Conservation (phyloP, 2,329 filamentous ascomycete genomes). For the Neobulgaria alba region DNA sequence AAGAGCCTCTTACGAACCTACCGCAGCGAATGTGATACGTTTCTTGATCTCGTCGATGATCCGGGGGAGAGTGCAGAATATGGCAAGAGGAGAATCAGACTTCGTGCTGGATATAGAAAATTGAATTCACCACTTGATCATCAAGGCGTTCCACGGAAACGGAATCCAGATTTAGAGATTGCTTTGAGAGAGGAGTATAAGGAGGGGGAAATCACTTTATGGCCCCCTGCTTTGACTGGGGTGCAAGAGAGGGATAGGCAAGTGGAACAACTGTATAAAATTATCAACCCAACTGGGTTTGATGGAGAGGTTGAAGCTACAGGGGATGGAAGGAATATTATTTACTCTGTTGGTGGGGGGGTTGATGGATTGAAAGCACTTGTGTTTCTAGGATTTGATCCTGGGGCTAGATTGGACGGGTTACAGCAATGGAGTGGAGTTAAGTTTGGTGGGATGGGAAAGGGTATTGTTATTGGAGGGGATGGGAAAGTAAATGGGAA, state of each 20-base stretch:
- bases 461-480: constrained; percentile 19
- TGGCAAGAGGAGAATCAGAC: constrained; percentile 33
- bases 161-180: constrained; percentile 9
- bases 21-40: constrained; percentile 42
- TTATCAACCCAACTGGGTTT: constrained; percentile 34
- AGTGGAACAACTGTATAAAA: constrained; percentile 29
- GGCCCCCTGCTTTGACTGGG: constrained; percentile 28
- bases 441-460: constrained; percentile 13
- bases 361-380: constrained; percentile 27
- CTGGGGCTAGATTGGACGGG: constrained; percentile 29
- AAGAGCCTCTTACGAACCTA: constrained; percentile 49
- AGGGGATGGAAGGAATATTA: constrained; percentile 39
- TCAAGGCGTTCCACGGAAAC: constrained; percentile 10
- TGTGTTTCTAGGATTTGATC: constrained; percentile 37
- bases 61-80: constrained; percentile 30
- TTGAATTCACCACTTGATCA: constrained; percentile 26
- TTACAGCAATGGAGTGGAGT: constrained; percentile 21
- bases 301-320: constrained; percentile 32
- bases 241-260: constrained; percentile 21
- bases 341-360: constrained; percentile 33
- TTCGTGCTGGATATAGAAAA: constrained; percentile 41
- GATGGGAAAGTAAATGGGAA: neutral
- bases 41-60: constrained; percentile 52
- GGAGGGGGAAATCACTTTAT: constrained; percentile 23
- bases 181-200: constrained; percentile 22